Percentiles rank a stretch among this genome's conserved stretches.
Evolutionary conservation across 1,139 yeast species (phyloP).

Genomic region (Eremothecium gossypii): DNA sequence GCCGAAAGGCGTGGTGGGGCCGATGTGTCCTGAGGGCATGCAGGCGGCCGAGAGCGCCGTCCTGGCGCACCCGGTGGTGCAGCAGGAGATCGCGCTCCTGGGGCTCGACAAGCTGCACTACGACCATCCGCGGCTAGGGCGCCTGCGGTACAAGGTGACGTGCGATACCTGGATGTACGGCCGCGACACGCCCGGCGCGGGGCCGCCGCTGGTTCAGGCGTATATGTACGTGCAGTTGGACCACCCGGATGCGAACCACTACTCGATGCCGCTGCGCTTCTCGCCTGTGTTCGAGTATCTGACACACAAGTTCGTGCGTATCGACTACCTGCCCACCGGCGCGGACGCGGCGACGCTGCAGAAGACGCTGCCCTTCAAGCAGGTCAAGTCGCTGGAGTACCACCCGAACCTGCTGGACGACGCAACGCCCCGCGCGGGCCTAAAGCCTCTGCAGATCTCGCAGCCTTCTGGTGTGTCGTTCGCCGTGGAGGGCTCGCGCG

Average conservation of each 20-base stretch:
- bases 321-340: conserved; percentile 72
- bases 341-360: conserved; percentile 48
- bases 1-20: conserved; percentile 61
- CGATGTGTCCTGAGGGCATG: conserved; percentile 65
- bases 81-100: conserved; percentile 56
- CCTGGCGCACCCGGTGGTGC: conserved; percentile 47
- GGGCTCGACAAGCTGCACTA: conserved; percentile 31
- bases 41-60: conserved; percentile 44
- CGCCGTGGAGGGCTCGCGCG: conserved; percentile 50
- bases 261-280: conserved; percentile 73
- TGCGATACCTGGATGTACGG: conserved; percentile 90
- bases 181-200: conserved; percentile 54
- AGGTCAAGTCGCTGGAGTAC: conserved; percentile 56
- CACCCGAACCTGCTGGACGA: conserved; percentile 68
- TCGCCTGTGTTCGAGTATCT: conserved; percentile 72
- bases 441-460: conserved; percentile 64
- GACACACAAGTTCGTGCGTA: conserved; percentile 56
- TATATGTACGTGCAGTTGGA: conserved; percentile 69
- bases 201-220: conserved; percentile 51
- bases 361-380: conserved; percentile 54
- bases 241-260: conserved; percentile 75
- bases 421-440: conserved; percentile 38
- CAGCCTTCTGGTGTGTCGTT: conserved; percentile 90
- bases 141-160: conserved; percentile 35
- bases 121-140: conserved; percentile 35